Conservation (phyloP, 805 yeast species). For the Kluyveromyces wickerhamii region DNA sequence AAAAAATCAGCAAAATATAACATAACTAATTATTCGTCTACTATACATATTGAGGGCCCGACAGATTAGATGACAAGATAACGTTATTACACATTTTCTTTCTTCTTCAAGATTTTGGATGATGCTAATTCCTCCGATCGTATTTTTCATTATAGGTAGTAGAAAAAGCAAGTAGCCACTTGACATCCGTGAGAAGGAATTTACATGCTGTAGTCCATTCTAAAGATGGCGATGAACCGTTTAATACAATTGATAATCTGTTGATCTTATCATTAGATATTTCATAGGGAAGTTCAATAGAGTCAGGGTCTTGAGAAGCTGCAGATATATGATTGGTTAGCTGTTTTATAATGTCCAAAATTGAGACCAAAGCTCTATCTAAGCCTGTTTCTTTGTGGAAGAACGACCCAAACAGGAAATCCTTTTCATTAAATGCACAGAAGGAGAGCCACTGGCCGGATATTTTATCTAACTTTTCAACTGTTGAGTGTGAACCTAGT, state of each 20-base stretch:
- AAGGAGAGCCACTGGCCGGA: slow-evolving; percentile 35
- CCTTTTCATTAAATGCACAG: slow-evolving; percentile 65
- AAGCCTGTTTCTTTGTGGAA: slow-evolving; percentile 60
- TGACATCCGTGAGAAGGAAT: slow-evolving; percentile 65
- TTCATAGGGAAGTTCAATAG: slow-evolving; percentile 63
- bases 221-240: slow-evolving; percentile 52
- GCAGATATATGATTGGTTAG: slow-evolving; percentile 24
- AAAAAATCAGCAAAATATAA: too few relatives aligned
- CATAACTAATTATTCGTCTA: too few relatives aligned
- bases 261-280: slow-evolving; percentile 70
- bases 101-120: too few relatives aligned
- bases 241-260: slow-evolving; percentile 63
- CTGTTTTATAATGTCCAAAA: slow-evolving; percentile 37
- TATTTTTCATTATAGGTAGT: slow-evolving; percentile 1
- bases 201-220: slow-evolving; percentile 92
- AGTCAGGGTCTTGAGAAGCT: slow-evolving; percentile 11
- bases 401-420: slow-evolving; percentile 58
- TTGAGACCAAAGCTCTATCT: slow-evolving; percentile 74
- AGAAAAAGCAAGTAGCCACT: slow-evolving; percentile 81
- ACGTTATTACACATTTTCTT: too few relatives aligned
- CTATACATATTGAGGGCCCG: too few relatives aligned
- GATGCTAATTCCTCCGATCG: too few relatives aligned
- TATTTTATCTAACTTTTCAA: slow-evolving; percentile 38
- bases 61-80: too few relatives aligned
- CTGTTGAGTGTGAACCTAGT: slow-evolving; percentile 75